These are phyloP conservation scores for Quercus lobata DNA, from an alignment of 331 rosid species.

Conservation along the genomic window DNA sequence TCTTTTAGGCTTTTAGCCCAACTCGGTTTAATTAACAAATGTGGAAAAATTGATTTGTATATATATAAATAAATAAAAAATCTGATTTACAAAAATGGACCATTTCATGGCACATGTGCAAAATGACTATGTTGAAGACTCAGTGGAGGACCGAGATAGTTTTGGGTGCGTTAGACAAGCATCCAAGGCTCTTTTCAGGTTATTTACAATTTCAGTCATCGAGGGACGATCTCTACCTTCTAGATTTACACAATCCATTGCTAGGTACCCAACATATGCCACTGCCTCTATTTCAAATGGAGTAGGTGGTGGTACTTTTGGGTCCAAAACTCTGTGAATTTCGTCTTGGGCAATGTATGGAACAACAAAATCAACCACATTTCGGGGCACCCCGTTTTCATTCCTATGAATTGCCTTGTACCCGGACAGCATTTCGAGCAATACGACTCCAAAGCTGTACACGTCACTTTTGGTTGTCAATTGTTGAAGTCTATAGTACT, in stretches of 20 bases:
- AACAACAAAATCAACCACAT: slow-evolving; percentile 71
- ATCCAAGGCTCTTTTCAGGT: slow-evolving; percentile 58
- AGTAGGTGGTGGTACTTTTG: slow-evolving; percentile 58
- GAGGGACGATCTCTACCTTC: slow-evolving; percentile 67
- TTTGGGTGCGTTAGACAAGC: slow-evolving; percentile 47
- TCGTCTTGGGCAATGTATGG: slow-evolving; percentile 69
- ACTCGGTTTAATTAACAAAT: neutral
- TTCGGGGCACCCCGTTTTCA: slow-evolving; percentile 66
- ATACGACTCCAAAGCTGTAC: slow-evolving; percentile 78
- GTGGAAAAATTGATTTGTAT: neutral
- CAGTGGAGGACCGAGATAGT: slow-evolving; percentile 31
- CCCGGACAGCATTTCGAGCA: slow-evolving; percentile 66
- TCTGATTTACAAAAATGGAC: slow-evolving; percentile 19
- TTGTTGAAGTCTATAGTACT: slow-evolving; percentile 70
- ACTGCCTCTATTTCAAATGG: slow-evolving; percentile 86
- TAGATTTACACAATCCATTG: slow-evolving; percentile 64
- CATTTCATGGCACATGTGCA: neutral
- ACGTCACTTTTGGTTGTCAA: slow-evolving; percentile 80
- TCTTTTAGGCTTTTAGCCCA: neutral
- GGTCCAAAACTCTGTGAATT: slow-evolving; percentile 70
- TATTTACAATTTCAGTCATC: slow-evolving; percentile 53
- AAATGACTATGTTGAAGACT: slow-evolving; percentile 23
- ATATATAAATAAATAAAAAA: neutral
- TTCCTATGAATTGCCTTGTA: slow-evolving; percentile 64
- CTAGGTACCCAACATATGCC: slow-evolving; percentile 70